Evolutionary conservation across 177 flowering plant species (phyloP).

Genomic region (Vitis hybrid): DNA sequence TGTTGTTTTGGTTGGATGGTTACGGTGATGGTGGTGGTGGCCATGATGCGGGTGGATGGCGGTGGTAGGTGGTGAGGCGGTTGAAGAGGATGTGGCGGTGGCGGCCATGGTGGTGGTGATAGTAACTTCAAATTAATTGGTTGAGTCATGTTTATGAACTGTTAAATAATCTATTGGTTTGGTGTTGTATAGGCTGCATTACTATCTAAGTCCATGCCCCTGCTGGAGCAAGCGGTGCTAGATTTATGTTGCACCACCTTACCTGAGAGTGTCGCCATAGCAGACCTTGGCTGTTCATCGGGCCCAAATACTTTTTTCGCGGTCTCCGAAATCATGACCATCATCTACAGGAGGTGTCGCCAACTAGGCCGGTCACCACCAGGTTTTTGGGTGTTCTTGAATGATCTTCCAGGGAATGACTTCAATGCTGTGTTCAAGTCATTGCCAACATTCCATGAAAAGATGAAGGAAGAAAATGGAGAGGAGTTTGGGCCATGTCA

Average conservation of each 20-base stretch:
- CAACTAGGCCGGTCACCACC: background rate
- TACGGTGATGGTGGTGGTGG: no score
- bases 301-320: conserved; percentile 12
- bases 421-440: conserved; percentile 22
- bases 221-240: conserved; percentile 5
- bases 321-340: conserved; percentile 8
- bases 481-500: background rate
- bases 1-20: no score
- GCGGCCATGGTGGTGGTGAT: no score
- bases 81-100: no score
- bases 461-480: conserved; percentile 3
- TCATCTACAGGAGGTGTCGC: background rate
- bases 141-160: no score
- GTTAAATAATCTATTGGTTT: background rate
- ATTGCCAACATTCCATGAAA: conserved; percentile 8
- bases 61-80: no score
- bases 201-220: conserved; percentile 4
- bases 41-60: no score
- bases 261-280: conserved; percentile 12
- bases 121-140: no score
- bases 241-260: conserved; percentile 8
- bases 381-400: conserved; percentile 11
- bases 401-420: conserved; percentile 19
- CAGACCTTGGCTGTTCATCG: conserved; percentile 23
- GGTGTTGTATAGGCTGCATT: background rate